Percentiles rank a stretch among this genome's conserved stretches.
phyloP scores from a whole-genome alignment of 495 filamentous ascomycete species.

The Glarea lozoyensis region DNA sequence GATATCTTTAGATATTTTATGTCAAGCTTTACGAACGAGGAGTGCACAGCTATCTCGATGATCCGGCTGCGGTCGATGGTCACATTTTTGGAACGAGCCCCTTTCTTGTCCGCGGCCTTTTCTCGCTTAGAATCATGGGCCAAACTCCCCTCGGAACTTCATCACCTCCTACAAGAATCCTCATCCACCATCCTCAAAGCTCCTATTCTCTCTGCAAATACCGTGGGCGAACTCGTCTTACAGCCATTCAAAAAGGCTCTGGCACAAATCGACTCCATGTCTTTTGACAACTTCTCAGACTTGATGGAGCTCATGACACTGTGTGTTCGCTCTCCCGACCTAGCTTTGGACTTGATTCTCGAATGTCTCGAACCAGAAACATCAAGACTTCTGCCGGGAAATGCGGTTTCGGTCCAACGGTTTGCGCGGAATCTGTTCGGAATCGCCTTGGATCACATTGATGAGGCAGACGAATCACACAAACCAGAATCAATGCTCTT shows the following conservation, averaged over 20 bases:
- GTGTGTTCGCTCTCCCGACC: slow-evolving; percentile 29
- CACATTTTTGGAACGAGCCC: slow-evolving; percentile 15
- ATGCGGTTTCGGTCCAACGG: slow-evolving; percentile 22
- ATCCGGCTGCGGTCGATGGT: slow-evolving; percentile 16
- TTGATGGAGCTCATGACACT: slow-evolving; percentile 33
- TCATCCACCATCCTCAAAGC: slow-evolving; percentile 21
- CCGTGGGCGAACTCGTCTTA: slow-evolving; percentile 27
- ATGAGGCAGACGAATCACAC: slow-evolving; percentile 28
- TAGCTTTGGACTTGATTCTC: slow-evolving; percentile 36
- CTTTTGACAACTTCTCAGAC: slow-evolving; percentile 22
- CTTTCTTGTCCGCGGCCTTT: slow-evolving; percentile 23
- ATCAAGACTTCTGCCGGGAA: slow-evolving; percentile 26
- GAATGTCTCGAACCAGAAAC: slow-evolving; percentile 32
- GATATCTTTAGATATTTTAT: slow-evolving; percentile 20
- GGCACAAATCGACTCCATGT: slow-evolving; percentile 20
- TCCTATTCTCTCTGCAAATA: slow-evolving; percentile 26
- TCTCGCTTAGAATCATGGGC: slow-evolving; percentile 17
- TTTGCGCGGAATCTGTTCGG: slow-evolving; percentile 32
- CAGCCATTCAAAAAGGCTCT: slow-evolving; percentile 30
- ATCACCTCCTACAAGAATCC: slow-evolving; percentile 13
- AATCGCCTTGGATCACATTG: slow-evolving; percentile 41
- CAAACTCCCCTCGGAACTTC: slow-evolving; percentile 11
- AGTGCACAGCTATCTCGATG: not conserved
- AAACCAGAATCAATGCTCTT: slow-evolving; percentile 25
- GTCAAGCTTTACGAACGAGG: slow-evolving; percentile 6